Percentiles rank a stretch among this genome's conserved stretches.
These are phyloP conservation scores for Aurinia saxatilis DNA, from an alignment of 345 rosid genomes.

Conservation along the genomic window DNA sequence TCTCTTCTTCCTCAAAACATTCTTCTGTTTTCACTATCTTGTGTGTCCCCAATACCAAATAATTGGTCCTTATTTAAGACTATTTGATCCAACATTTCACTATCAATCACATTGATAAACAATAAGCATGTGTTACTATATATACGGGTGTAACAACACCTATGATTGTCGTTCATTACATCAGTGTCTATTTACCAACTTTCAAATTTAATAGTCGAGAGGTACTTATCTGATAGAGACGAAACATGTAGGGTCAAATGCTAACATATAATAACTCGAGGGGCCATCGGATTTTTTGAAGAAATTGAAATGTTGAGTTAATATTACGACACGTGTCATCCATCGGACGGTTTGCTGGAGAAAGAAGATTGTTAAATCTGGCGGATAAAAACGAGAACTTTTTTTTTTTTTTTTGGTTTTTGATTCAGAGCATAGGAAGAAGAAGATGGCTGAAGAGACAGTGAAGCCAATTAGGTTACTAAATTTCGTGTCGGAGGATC, in stretches of 20 bases:
- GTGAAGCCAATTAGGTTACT: constrained; percentile 57
- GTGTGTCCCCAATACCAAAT: not conserved
- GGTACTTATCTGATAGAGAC: not conserved
- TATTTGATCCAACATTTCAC: not conserved
- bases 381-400: not conserved
- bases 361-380: not conserved
- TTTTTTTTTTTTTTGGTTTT: not conserved
- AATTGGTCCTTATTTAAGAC: not conserved
- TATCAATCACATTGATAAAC: not conserved
- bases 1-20: too few species aligned
- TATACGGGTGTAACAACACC: not conserved
- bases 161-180: too few species aligned
- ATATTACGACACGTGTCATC: not conserved
- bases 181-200: too few species aligned
- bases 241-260: not conserved
- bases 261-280: not conserved
- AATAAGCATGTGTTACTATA: not conserved
- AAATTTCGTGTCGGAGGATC: constrained; percentile 85
- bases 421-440: constrained; percentile 5
- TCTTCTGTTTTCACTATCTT: not conserved
- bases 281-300: too few species aligned
- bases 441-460: constrained; percentile 63
- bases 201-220: not conserved
- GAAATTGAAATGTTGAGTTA: not conserved
- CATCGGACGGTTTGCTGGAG: not conserved